Base-by-base conservation (phyloP, 2,329 filamentous ascomycete species). In the Fusarium multiceps region DNA sequence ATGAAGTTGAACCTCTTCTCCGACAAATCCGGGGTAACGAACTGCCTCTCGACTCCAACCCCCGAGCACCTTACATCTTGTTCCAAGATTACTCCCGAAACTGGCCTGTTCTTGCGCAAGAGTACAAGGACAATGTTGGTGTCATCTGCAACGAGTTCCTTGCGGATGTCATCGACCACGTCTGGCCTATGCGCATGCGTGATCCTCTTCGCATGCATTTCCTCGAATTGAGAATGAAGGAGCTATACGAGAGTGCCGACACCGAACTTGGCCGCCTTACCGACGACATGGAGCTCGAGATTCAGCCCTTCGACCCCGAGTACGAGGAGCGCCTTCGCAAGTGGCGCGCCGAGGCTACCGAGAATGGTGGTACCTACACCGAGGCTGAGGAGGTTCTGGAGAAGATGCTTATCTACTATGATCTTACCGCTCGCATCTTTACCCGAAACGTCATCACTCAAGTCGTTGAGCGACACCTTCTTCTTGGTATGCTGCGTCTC, bases 341-440 rank as follows among this genome's bases (percentile, higher is more conserved):
- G 58, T 86, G 84, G 84, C 83, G 85, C 8, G 77, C 77, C 0
- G 76, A 81, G 9, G 75, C 79, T 1, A 81, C 80, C 1, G 76
- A 81, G 63, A 80, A 85, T 9, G 84, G 83, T 1, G 82, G 80
- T 27, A 80, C 79, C 0, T 86, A 84, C 69, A 82, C 81, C 4
- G 84, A 86, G 60, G 84, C 85, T 0, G 83, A 86, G 62, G 84
- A 86, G 73, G 84, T 86, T 0, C 71, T 86, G 27, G 85, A 86
- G 74, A 86, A 86, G 79, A 86, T 86, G 85, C 78, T 86, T 55
- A 86, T 86, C 65, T 86, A 85, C 77, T 86, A 86, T 66, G 84
- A 86, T 41, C 80, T 86, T 11, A 84, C 84, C 4, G 83, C 83
- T 9, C 83, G 85, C 72, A 84, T 83, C 50, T 86, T 86, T 62